phyloP scores from a whole-genome alignment of 495 filamentous ascomycete species.

The Aspergillus sparsus region DNA sequence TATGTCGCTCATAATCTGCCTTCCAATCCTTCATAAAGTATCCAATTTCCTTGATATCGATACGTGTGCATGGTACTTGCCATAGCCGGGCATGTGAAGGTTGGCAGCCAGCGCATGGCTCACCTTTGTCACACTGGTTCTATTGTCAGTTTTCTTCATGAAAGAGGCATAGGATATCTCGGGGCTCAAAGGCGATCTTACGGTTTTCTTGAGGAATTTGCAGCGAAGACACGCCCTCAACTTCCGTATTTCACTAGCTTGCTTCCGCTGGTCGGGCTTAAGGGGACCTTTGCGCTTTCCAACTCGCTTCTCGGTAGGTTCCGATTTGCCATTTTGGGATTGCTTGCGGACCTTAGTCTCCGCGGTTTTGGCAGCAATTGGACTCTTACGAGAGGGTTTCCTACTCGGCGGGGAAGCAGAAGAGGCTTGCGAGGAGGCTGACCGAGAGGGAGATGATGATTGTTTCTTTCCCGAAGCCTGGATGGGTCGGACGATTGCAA shows the following conservation, averaged over 20 bases:
- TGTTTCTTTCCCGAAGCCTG: slow-evolving; percentile 69
- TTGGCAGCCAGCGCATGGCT: slow-evolving; percentile 89
- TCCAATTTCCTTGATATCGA: slow-evolving; percentile 94
- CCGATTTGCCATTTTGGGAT: slow-evolving; percentile 71
- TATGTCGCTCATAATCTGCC: slow-evolving; percentile 88
- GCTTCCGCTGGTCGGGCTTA: slow-evolving; percentile 89
- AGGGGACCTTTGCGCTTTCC: slow-evolving; percentile 84
- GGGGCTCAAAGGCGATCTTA: slow-evolving; percentile 26
- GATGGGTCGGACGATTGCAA: slow-evolving; percentile 60
- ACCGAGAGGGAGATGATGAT: slow-evolving; percentile 55
- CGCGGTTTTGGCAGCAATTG: slow-evolving; percentile 70
- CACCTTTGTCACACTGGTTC: slow-evolving; percentile 78
- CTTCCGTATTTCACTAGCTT: slow-evolving; percentile 91
- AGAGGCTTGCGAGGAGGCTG: slow-evolving; percentile 59
- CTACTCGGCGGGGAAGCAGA: slow-evolving; percentile 67
- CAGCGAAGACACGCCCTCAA: slow-evolving; percentile 89
- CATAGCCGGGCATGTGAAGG: slow-evolving; percentile 89
- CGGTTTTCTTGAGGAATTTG: slow-evolving; percentile 96
- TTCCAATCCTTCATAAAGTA: slow-evolving; percentile 99
- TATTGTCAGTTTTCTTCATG: slow-evolving; percentile 4
- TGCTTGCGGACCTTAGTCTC: slow-evolving; percentile 79
- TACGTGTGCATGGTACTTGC: slow-evolving; percentile 94
- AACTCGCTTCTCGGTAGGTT: slow-evolving; percentile 82
- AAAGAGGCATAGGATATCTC: background rate
- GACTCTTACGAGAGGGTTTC: slow-evolving; percentile 72